A percentile compares a stretch with the other conserved stretches of the same genome.
These are phyloP conservation scores for Neocatenulostroma microsporum DNA, from an alignment of 2,329 filamentous ascomycete species.

Conservation along the genomic window DNA sequence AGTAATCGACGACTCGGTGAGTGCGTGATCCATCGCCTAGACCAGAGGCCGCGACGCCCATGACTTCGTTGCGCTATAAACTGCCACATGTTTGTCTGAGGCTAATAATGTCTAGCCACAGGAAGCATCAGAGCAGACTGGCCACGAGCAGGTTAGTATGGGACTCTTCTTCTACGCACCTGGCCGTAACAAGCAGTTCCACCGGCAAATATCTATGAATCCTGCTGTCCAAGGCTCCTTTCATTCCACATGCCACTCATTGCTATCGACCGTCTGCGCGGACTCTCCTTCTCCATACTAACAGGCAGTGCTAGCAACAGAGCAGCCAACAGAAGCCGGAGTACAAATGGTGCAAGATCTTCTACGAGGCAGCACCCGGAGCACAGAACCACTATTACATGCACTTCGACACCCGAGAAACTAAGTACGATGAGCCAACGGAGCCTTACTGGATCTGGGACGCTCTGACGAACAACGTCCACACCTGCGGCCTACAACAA, in stretches of 20 bases:
- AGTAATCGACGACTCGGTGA: too few species aligned
- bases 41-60: too few species aligned
- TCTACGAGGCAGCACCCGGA: slow-evolving; percentile 7
- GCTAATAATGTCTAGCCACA: too few species aligned
- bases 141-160: too few species aligned
- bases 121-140: too few species aligned
- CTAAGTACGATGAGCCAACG: slow-evolving; percentile 21
- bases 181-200: background rate
- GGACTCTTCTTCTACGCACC: background rate
- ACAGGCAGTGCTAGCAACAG: slow-evolving; percentile 1
- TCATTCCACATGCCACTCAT: too few species aligned
- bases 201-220: background rate
- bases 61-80: too few species aligned
- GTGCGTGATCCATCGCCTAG: too few species aligned
- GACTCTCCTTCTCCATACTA: background rate
- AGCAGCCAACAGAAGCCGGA: background rate
- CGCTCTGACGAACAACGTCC: slow-evolving; percentile 13
- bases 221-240: background rate
- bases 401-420: slow-evolving; percentile 21
- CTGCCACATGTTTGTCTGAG: too few species aligned
- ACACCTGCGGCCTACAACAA: slow-evolving; percentile 20
- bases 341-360: slow-evolving; percentile 20
- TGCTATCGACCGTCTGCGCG: too few species aligned
- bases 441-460: slow-evolving; percentile 28
- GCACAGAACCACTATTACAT: slow-evolving; percentile 21